These are phyloP conservation scores for Parathielavia appendiculata DNA, from an alignment of 495 filamentous ascomycete genomes.

Conservation along the genomic window DNA sequence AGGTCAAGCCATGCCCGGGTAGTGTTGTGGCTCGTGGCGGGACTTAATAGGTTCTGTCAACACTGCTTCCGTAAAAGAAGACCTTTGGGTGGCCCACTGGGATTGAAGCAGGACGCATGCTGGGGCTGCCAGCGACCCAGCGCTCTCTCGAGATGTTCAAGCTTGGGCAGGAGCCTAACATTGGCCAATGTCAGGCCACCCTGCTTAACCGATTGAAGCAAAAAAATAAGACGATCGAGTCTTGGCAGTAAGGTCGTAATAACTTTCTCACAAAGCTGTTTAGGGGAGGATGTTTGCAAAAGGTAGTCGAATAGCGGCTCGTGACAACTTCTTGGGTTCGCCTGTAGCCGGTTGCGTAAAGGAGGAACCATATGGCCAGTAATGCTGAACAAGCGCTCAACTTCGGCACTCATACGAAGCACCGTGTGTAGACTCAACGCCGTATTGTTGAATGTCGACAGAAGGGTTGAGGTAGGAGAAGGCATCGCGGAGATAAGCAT, in stretches of 20 bases:
- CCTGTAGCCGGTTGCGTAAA: too few species aligned
- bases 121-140: constrained; percentile 1
- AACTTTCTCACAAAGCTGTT: not conserved
- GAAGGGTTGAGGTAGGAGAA: too few species aligned
- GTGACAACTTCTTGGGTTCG: not conserved
- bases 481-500: too few species aligned
- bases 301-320: constrained; percentile 6
- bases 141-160: not conserved
- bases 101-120: not conserved
- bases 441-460: too few species aligned
- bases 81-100: not conserved
- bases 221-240: not conserved
- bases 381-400: too few species aligned
- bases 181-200: not conserved
- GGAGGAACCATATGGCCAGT: too few species aligned
- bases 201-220: not conserved
- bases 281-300: constrained; percentile 4
- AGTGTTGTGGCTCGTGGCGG: too few species aligned
- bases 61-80: not conserved
- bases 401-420: too few species aligned
- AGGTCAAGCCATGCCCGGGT: not conserved
- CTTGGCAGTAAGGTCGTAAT: constrained; percentile 2
- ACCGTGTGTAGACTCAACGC: too few species aligned
- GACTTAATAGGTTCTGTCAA: not conserved
- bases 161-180: not conserved